Percentiles rank a stretch among this genome's conserved stretches.
Conservation (phyloP, 78 protist species). For the Bodo saltans region DNA sequence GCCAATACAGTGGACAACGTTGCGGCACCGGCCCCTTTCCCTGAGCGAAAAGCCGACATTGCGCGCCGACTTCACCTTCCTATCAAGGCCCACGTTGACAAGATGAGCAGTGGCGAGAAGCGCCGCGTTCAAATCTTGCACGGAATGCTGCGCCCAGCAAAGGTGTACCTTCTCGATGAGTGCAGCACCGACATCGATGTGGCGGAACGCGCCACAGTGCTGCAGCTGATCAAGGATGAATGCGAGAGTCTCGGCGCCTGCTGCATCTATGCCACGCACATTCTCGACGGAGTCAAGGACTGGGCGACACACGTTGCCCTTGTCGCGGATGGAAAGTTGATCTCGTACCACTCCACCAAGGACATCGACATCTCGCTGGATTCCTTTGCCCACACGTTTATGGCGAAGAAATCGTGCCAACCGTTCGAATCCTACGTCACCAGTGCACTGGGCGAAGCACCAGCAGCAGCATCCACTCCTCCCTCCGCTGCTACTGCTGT, state of each 20-base stretch:
- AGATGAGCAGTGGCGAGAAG: slow-evolving; percentile 46
- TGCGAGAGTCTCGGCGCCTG: background rate
- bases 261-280: slow-evolving; percentile 47
- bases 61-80: background rate
- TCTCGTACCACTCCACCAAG: background rate
- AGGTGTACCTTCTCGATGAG: slow-evolving; percentile 49
- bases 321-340: too few relatives aligned
- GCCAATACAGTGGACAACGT: background rate
- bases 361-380: background rate
- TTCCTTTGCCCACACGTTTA: background rate
- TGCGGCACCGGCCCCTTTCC: background rate
- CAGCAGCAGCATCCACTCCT: too few relatives aligned
- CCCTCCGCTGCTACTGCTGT: too few relatives aligned
- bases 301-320: slow-evolving; percentile 22
- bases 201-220: slow-evolving; percentile 33
- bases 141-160: slow-evolving; percentile 8
- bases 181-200: slow-evolving; percentile 54
- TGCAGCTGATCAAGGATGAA: slow-evolving; percentile 19
- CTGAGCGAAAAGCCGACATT: background rate
- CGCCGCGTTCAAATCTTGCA: slow-evolving; percentile 52
- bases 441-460: too few relatives aligned
- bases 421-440: background rate
- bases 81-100: background rate
- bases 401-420: background rate
- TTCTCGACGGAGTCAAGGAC: slow-evolving; percentile 57